Conservation (phyloP, 768 basidiomycete genomes). For the Leucosporidium scottii region DNA sequence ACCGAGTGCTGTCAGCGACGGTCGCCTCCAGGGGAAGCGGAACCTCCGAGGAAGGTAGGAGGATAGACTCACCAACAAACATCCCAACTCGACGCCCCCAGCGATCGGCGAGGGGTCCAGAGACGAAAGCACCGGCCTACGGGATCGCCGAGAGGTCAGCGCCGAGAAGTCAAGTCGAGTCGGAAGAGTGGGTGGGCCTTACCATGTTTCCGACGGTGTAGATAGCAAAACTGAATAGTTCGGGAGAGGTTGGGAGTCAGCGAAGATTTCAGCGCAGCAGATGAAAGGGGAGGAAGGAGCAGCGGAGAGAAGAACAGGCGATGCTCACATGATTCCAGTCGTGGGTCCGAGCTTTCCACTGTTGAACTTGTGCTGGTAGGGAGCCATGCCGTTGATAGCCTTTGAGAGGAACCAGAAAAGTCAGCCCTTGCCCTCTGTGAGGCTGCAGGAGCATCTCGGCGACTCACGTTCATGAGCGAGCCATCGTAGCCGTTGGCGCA, state of each 20-base stretch:
- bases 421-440: neutral
- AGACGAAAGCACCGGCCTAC: constrained; percentile 38
- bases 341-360: neutral
- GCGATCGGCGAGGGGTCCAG: constrained; percentile 40
- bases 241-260: no score
- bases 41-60: no score
- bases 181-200: neutral
- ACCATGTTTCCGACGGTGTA: neutral
- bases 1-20: no score
- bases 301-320: neutral
- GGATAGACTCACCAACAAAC: constrained; percentile 30
- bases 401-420: neutral
- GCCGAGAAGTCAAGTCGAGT: neutral
- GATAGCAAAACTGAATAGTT: neutral
- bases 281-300: no score
- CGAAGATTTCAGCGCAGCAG: no score
- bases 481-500: constrained; percentile 36
- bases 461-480: neutral
- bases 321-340: neutral
- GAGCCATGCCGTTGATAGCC: neutral
- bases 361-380: neutral
- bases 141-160: neutral
- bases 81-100: constrained; percentile 41
- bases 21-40: no score
- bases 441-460: neutral